Base-by-base conservation (phyloP, 2,329 filamentous ascomycete species). In the Verruconis gallopava region DNA sequence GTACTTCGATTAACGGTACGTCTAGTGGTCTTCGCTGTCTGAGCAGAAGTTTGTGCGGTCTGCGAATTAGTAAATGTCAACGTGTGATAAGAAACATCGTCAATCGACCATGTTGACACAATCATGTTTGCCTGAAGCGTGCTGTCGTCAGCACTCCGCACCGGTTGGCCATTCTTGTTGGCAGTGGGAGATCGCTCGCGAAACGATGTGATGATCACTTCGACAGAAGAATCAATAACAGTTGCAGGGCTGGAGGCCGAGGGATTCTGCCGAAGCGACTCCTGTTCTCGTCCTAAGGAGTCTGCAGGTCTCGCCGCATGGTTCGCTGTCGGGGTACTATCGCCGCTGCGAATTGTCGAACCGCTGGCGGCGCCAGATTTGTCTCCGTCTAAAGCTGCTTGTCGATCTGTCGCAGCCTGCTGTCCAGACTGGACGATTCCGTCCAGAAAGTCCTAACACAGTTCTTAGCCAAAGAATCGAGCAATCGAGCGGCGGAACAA, bases 91-190 rank as follows among this genome's bases (percentile, higher is more conserved):
- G 70, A 74, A 49, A 78, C 72, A 15, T 71, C 68, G 33, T 81
- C 74, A 30, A 81, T 73, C n/a, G 73, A 66, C 78, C 81, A 88
- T 4, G 83, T 72, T 1, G 77, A 81, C 17, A 86, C 74, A 37
- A 85, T 83, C 78, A 86, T 83, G 48, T 79, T 80, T 17, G 81
- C 78, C 47, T 74, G 73, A 0, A 75, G 28, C 17, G 43, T 18
- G 9, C 9, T 21, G 52, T 55, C 17, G 52, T 50, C 15, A 62
- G 58, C 18, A 61, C 55, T 1, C 14, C 14, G 33, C 21, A 21
- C 32, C 5, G 32, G 32, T 4, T 38, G 32, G 49, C 60, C 54
- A 4, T 67, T 55, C 42, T 64, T 64, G n/a, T n/a, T n/a, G n/a
- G n/a, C n/a, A n/a, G n/a, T n/a, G n/a, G n/a, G n/a, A n/a, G n/a